Evolutionary conservation across 495 filamentous ascomycete genomes (phyloP).

Genomic region (Neurospora sp.): DNA sequence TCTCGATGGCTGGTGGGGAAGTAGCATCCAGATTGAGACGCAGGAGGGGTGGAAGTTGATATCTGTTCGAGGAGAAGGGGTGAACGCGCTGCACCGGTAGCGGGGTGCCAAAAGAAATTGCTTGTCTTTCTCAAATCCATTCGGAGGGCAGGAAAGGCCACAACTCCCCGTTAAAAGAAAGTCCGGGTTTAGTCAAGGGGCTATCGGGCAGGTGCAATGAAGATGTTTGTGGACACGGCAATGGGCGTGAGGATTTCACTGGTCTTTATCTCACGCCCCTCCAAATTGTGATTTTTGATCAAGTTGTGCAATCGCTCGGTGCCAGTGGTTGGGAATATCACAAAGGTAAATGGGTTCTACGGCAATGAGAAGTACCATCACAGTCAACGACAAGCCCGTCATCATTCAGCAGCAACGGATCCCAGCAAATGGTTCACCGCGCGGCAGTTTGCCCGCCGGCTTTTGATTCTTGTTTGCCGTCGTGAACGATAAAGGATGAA

Average conservation of each 20-base stretch:
- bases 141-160: background rate
- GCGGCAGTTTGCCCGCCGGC: background rate
- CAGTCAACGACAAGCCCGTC: too few species aligned
- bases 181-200: background rate
- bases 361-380: background rate
- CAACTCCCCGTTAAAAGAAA: background rate
- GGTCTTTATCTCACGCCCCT: background rate
- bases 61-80: background rate
- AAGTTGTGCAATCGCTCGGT: background rate
- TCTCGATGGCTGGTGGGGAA: background rate
- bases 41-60: background rate
- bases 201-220: background rate
- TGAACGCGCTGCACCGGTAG: background rate
- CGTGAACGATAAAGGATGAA: background rate
- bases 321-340: background rate
- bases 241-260: background rate
- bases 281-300: background rate
- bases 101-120: background rate
- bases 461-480: background rate
- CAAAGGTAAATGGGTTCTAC: background rate
- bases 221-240: background rate
- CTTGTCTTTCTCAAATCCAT: background rate
- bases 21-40: background rate
- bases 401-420: background rate
- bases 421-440: background rate